These are phyloP conservation scores for Colletotrichum melonis DNA, from an alignment of 2,329 filamentous ascomycete species.

Conservation along the genomic window DNA sequence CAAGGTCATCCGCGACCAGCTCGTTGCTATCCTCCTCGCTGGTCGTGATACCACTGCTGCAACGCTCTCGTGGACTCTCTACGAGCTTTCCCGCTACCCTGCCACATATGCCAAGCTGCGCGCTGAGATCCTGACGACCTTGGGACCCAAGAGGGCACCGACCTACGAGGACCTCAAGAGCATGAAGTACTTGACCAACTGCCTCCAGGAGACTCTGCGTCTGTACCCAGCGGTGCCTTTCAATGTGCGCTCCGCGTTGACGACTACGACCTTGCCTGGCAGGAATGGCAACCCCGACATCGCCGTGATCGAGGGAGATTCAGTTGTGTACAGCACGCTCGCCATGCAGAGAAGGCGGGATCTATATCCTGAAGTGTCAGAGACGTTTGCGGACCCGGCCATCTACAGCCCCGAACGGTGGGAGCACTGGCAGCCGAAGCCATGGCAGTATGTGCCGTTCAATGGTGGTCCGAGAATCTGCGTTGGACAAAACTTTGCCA, in stretches of 20 bases:
- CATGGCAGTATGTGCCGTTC: conserved; percentile 64
- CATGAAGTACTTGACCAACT: conserved; percentile 83
- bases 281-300: conserved; percentile 47
- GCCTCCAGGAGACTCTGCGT: conserved; percentile 82
- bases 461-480: conserved; percentile 48
- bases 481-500: conserved; percentile 69
- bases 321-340: conserved; percentile 61
- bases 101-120: conserved; percentile 56
- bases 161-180: conserved; percentile 43
- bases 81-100: conserved; percentile 53
- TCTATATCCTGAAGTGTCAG: conserved; percentile 58
- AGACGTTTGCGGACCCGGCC: conserved; percentile 48
- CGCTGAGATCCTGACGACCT: conserved; percentile 50
- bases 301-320: conserved; percentile 58
- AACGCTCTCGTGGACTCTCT: conserved; percentile 60
- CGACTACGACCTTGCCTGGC: conserved; percentile 78
- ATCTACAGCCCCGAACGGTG: conserved; percentile 62
- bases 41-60: conserved; percentile 66
- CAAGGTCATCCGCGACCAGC: conserved; percentile 78
- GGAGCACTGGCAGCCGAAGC: conserved; percentile 61
- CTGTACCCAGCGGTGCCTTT: conserved; percentile 83
- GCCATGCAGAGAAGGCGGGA: conserved; percentile 62
- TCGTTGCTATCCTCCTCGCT: conserved; percentile 75
- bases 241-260: conserved; percentile 79
- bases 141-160: conserved; percentile 56